Conservation (phyloP, 495 filamentous ascomycete genomes). For the Chaetomium cochliodes region DNA sequence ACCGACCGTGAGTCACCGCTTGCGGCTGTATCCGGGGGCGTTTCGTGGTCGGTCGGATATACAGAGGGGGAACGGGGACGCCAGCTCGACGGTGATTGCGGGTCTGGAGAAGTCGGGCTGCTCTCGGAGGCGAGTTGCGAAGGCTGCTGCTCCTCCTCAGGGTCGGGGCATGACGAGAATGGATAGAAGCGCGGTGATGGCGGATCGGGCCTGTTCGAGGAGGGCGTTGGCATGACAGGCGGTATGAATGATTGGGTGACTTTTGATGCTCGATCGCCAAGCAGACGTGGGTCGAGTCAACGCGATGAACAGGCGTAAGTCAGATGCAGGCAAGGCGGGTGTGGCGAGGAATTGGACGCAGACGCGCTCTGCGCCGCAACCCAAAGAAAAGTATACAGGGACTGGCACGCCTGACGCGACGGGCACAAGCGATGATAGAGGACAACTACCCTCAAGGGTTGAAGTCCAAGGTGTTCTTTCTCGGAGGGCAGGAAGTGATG, state of each 20-base stretch:
- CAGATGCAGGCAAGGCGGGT: not conserved
- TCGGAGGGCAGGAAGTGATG: slow-evolving; percentile 14
- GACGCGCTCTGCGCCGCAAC: not conserved
- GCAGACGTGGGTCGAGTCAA: not conserved
- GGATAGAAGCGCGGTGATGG: slow-evolving; percentile 41
- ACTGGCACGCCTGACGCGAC: slow-evolving; percentile 3
- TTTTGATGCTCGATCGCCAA: not conserved
- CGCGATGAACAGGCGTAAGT: not conserved
- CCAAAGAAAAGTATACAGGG: not conserved
- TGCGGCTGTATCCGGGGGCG: slow-evolving; percentile 26
- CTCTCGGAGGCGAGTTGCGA: slow-evolving; percentile 12
- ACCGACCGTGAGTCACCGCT: slow-evolving; percentile 37
- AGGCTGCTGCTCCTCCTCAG: slow-evolving; percentile 28
- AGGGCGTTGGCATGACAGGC: slow-evolving; percentile 52
- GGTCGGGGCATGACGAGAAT: slow-evolving; percentile 49
- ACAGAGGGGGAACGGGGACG: slow-evolving; percentile 16
- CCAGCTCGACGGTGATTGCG: slow-evolving; percentile 30
- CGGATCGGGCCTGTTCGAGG: slow-evolving; percentile 42
- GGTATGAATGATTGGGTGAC: slow-evolving; percentile 2
- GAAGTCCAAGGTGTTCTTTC: not conserved
- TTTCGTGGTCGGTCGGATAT: slow-evolving; percentile 18
- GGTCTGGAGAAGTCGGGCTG: slow-evolving; percentile 16
- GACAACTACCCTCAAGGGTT: not conserved
- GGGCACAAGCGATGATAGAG: slow-evolving; percentile 11
- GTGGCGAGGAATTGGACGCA: not conserved